A percentile compares a stretch with the other conserved stretches of the same genome.
phyloP scores from a whole-genome alignment of 495 filamentous ascomycete species.

The Xylaria telfairii region DNA sequence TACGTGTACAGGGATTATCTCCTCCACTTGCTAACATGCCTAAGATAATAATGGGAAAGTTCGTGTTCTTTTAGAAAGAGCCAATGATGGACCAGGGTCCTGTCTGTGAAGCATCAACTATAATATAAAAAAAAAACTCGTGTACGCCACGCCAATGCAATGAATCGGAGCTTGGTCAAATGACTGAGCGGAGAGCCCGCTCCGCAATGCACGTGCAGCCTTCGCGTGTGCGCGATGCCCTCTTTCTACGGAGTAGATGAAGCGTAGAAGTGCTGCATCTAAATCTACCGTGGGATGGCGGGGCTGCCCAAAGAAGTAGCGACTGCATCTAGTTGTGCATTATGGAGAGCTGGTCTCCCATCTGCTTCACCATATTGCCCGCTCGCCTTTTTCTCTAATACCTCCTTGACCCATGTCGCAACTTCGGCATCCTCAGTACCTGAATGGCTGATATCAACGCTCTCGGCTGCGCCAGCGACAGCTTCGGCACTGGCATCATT shows the following conservation, averaged over 20 bases:
- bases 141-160: slow-evolving; percentile 43
- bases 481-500: slow-evolving; percentile 50
- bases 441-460: slow-evolving; percentile 48
- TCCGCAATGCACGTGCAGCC: slow-evolving; percentile 26
- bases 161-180: slow-evolving; percentile 37
- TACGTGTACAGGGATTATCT: slow-evolving; percentile 44
- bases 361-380: slow-evolving; percentile 47
- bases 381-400: slow-evolving; percentile 64
- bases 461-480: slow-evolving; percentile 51
- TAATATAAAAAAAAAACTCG: slow-evolving; percentile 25
- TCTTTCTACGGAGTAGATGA: slow-evolving; percentile 26
- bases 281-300: slow-evolving; percentile 28
- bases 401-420: slow-evolving; percentile 80
- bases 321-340: slow-evolving; percentile 73
- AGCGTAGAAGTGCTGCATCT: slow-evolving; percentile 15
- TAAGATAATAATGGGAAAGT: slow-evolving; percentile 10
- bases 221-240: slow-evolving; percentile 12
- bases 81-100: slow-evolving; percentile 26
- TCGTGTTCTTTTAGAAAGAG: slow-evolving; percentile 19
- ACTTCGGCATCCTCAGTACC: slow-evolving; percentile 76
- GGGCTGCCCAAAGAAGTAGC: slow-evolving; percentile 51
- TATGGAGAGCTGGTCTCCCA: slow-evolving; percentile 74
- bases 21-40: slow-evolving; percentile 28
- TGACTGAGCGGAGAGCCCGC: slow-evolving; percentile 33
- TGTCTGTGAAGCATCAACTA: slow-evolving; percentile 29